Evolutionary conservation across 164 flowering plant species (phyloP).

Genomic region (Liriodendron chinense): DNA sequence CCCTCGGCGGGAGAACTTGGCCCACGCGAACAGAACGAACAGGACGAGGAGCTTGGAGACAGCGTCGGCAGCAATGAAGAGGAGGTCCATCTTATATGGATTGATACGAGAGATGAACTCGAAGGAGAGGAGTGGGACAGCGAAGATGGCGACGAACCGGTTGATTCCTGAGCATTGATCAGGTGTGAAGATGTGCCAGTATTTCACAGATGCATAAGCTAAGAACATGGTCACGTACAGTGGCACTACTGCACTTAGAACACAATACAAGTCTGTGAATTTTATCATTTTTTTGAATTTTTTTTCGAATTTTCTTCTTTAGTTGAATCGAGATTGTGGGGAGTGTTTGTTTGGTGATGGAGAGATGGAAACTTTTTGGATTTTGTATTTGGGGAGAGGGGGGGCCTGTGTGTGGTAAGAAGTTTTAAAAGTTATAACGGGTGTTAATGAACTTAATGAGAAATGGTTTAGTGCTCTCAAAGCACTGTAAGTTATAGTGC

Average conservation of each 20-base stretch:
- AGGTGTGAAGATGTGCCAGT: slow-evolving; percentile 34
- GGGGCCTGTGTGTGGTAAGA: too few species aligned
- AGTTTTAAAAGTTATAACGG: background rate
- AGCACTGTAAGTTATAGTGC: too few species aligned
- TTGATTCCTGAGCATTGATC: slow-evolving; percentile 46
- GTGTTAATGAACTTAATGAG: background rate
- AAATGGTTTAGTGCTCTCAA: too few species aligned
- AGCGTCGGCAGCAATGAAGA: slow-evolving; percentile 34
- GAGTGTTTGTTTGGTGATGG: background rate
- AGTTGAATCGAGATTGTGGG: background rate
- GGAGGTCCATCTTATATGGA: slow-evolving; percentile 32
- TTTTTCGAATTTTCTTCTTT: background rate
- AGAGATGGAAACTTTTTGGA: background rate
- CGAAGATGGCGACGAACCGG: slow-evolving; percentile 35
- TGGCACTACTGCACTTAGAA: slow-evolving; percentile 35
- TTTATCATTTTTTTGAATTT: slow-evolving; percentile 30
- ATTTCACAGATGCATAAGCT: slow-evolving; percentile 36
- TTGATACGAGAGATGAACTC: slow-evolving; percentile 35
- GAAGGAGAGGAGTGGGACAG: slow-evolving; percentile 39
- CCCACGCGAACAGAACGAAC: slow-evolving; percentile 24
- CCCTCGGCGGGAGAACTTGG: slow-evolving; percentile 21
- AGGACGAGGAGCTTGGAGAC: slow-evolving; percentile 27
- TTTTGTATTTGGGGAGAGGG: background rate
- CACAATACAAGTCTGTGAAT: slow-evolving; percentile 29
- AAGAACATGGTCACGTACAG: slow-evolving; percentile 41